phyloP scores from a whole-genome alignment of 176 grass and related monocot genomes.

The Secale cereale region DNA sequence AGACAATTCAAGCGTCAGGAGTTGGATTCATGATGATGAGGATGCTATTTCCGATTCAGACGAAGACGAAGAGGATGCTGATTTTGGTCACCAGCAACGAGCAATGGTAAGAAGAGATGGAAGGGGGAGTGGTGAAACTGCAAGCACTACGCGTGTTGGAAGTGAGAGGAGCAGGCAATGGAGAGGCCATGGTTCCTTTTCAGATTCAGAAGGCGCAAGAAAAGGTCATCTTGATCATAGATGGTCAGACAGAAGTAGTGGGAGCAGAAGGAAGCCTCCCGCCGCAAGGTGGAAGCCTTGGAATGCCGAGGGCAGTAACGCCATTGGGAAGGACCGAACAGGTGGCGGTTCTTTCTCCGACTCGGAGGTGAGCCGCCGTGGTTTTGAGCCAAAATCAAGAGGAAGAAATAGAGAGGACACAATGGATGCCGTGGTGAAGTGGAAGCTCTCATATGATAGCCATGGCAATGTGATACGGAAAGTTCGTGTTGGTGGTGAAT shows the following conservation, averaged over 20 bases:
- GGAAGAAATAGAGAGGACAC: neutral
- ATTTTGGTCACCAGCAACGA: neutral
- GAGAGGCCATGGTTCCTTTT: neutral
- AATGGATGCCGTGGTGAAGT: neutral
- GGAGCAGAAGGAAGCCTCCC: neutral
- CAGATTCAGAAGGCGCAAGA: slow-evolving; percentile 6
- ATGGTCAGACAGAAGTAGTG: neutral
- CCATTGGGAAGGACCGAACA: neutral
- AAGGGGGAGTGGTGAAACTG: neutral
- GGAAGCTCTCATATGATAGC: neutral
- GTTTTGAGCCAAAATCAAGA: slow-evolving; percentile 20
- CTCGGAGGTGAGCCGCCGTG: neutral
- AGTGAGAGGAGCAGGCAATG: neutral
- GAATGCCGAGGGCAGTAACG: neutral
- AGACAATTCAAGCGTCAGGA: neutral
- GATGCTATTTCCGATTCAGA: neutral
- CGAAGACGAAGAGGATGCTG: neutral
- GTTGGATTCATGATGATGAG: neutral
- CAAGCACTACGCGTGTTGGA: neutral
- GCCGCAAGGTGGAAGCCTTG: neutral
- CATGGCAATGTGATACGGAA: neutral
- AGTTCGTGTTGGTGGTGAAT: neutral
- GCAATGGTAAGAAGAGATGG: neutral
- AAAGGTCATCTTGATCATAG: slow-evolving; percentile 1
- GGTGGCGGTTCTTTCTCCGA: slow-evolving; percentile 12